phyloP scores from a whole-genome alignment of 352 stramenopile genomes.

The Phytophthora ramorum region DNA sequence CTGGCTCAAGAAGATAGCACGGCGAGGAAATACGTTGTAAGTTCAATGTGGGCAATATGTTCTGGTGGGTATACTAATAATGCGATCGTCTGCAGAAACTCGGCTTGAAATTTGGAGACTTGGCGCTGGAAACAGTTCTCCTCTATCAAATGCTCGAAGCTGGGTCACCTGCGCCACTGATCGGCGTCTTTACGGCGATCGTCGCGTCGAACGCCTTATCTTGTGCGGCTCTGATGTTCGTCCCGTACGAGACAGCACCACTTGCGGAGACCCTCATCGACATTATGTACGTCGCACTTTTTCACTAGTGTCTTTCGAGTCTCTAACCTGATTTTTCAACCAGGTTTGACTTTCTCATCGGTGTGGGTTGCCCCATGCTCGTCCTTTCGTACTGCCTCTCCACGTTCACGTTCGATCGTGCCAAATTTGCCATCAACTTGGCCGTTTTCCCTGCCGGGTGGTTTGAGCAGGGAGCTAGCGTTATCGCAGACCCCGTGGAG shows the following conservation, averaged over 20 bases:
- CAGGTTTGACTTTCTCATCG: conserved; percentile 37
- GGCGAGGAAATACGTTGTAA: conserved; percentile 18
- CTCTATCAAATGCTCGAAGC: conserved; percentile 29
- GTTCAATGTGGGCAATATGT: background rate
- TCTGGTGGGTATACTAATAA: background rate
- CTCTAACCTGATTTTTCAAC: background rate
- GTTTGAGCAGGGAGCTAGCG: conserved; percentile 3
- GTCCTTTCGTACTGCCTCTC: conserved; percentile 27
- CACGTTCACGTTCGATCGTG: conserved; percentile 31
- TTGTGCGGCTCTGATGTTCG: conserved; percentile 23
- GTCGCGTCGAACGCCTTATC: conserved; percentile 17
- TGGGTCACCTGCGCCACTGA: conserved; percentile 6
- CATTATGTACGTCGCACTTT: conserved; percentile 26
- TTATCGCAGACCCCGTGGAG: conserved; percentile 3
- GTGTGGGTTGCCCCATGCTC: conserved; percentile 26
- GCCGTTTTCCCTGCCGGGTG: conserved; percentile 9
- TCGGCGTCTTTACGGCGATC: conserved; percentile 23
- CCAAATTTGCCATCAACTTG: conserved; percentile 26
- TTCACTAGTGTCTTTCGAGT: background rate
- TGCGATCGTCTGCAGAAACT: conserved; percentile 20
- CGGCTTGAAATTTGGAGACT: conserved; percentile 21
- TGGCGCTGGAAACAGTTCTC: conserved; percentile 20
- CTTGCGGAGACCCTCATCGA: conserved; percentile 34
- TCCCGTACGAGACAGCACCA: conserved; percentile 12
- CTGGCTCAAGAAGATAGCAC: background rate